Evolutionary conservation across 176 grass and related monocot genomes (phyloP).

Genomic region (sorghum (Sorghum bicolor)): Sorghum_bicolor_NCBIv3 NC_012871.2:63258501-63259000

Average conservation of each 20-base stretch:
- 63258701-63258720: slow-evolving; percentile 39
- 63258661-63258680: background rate
- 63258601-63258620: slow-evolving; percentile 14
- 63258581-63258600: background rate
- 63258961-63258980: background rate
- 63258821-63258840: background rate
- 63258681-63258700: slow-evolving; percentile 32
- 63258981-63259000: background rate
- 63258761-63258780: background rate
- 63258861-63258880: slow-evolving; percentile 10
- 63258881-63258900: slow-evolving; percentile 28
- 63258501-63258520: slow-evolving; percentile 20
- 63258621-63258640: background rate
- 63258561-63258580: background rate
- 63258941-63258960: slow-evolving; percentile 30
- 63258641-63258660: slow-evolving; percentile 25
- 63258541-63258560: background rate
- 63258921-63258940: slow-evolving; percentile 33
- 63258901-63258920: slow-evolving; percentile 23
- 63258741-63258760: background rate
- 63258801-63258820: slow-evolving; percentile 24
- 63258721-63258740: slow-evolving; percentile 30
- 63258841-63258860: slow-evolving; percentile 4
- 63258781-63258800: slow-evolving; percentile 19
- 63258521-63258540: slow-evolving; percentile 32